A percentile compares a stretch with the other conserved stretches of the same genome.
phyloP scores from a whole-genome alignment of 345 rosid species.

The Raphanus raphanistrum region DNA sequence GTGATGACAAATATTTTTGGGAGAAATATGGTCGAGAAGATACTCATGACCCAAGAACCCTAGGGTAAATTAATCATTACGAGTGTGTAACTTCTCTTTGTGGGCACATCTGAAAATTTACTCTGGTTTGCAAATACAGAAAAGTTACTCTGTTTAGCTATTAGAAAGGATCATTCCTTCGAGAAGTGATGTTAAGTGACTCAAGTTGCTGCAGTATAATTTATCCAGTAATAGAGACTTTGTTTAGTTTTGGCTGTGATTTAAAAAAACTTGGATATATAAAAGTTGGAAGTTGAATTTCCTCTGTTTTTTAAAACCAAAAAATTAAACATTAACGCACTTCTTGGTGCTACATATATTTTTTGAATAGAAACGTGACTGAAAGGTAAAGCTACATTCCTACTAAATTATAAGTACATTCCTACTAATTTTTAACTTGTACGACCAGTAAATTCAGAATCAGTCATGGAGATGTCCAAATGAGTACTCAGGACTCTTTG shows the following conservation, averaged over 20 bases:
- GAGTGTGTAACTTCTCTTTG: background rate
- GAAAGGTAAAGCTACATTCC: background rate
- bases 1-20: background rate
- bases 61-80: background rate
- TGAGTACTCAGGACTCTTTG: constrained; percentile 5
- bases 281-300: background rate
- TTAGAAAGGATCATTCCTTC: background rate
- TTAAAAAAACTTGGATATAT: background rate
- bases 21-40: background rate
- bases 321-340: background rate
- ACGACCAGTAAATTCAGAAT: background rate
- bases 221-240: background rate
- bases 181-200: background rate
- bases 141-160: background rate
- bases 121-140: background rate
- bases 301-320: background rate
- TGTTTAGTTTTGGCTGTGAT: background rate
- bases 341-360: background rate
- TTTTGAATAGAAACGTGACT: background rate
- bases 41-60: background rate
- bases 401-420: background rate
- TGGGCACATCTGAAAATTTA: background rate
- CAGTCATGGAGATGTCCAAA: background rate
- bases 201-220: background rate
- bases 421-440: background rate